These are phyloP conservation scores for Monilinia polystroma DNA, from an alignment of 2,329 filamentous ascomycete genomes.

Conservation along the genomic window DNA sequence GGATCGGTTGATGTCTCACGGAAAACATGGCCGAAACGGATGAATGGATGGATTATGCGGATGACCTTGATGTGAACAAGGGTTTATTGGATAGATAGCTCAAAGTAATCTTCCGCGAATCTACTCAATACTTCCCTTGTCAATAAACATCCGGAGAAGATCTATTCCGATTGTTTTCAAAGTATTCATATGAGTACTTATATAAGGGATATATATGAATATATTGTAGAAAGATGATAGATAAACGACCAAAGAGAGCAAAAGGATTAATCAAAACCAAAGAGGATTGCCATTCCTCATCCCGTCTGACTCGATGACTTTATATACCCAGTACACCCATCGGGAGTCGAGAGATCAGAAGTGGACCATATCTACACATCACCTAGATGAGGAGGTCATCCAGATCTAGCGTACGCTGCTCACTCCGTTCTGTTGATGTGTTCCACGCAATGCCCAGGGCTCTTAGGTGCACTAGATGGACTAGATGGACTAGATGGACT, in stretches of 20 bases:
- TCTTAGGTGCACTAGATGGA: too few relatives aligned
- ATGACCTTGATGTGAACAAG: constrained; percentile 5
- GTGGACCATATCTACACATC: constrained; percentile 6
- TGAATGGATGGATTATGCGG: background rate
- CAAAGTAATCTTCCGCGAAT: background rate
- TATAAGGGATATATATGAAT: too few relatives aligned
- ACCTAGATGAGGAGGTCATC: constrained; percentile 11
- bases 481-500: too few relatives aligned
- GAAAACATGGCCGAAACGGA: constrained; percentile 12
- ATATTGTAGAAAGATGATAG: too few relatives aligned
- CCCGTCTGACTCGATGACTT: background rate
- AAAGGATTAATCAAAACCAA: background rate
- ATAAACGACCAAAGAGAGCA: background rate
- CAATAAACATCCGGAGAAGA: background rate
- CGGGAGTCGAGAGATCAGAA: background rate
- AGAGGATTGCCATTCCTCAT: background rate
- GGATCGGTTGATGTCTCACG: constrained; percentile 14
- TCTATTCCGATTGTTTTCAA: too few relatives aligned
- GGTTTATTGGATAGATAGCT: background rate
- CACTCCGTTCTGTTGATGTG: background rate
- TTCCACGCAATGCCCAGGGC: background rate
- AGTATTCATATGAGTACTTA: too few relatives aligned
- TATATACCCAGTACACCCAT: background rate
- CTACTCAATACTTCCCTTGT: background rate
- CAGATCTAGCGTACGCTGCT: background rate